These are phyloP conservation scores for Cinnamomum micranthum DNA, from an alignment of 164 flowering plant genomes.

Conservation along the genomic window DNA sequence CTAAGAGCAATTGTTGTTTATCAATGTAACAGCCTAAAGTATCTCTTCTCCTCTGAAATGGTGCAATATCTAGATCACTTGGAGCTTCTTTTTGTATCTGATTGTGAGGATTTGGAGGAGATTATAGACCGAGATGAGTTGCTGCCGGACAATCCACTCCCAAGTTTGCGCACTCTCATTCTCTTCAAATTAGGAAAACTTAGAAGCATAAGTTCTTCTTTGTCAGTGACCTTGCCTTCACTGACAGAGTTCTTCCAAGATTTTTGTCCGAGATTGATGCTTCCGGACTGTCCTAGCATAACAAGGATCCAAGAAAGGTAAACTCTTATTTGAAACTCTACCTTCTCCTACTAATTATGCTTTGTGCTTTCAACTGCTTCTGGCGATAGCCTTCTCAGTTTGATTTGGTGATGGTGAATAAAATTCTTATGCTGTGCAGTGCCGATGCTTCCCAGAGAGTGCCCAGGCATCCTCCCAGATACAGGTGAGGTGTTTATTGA, in stretches of 20 bases:
- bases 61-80: not conserved
- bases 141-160: constrained; percentile 1
- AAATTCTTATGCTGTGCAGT: too few relatives aligned
- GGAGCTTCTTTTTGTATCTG: not conserved
- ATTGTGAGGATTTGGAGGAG: constrained; percentile 2
- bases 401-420: too few relatives aligned
- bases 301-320: not conserved
- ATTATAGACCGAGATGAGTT: not conserved
- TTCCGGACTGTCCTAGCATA: not conserved
- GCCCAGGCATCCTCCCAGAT: too few relatives aligned
- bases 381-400: too few relatives aligned
- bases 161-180: not conserved
- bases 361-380: too few relatives aligned
- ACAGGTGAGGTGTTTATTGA: too few relatives aligned
- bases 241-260: not conserved
- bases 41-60: not conserved
- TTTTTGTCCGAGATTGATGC: not conserved
- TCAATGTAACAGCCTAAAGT: not conserved
- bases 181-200: not conserved
- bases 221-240: not conserved
- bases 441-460: too few relatives aligned
- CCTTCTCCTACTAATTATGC: too few relatives aligned
- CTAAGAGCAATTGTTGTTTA: not conserved
- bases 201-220: not conserved
- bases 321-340: too few relatives aligned